phyloP scores from a whole-genome alignment of 2,329 filamentous ascomycete genomes.

The Exserohilum rostratum region DNA sequence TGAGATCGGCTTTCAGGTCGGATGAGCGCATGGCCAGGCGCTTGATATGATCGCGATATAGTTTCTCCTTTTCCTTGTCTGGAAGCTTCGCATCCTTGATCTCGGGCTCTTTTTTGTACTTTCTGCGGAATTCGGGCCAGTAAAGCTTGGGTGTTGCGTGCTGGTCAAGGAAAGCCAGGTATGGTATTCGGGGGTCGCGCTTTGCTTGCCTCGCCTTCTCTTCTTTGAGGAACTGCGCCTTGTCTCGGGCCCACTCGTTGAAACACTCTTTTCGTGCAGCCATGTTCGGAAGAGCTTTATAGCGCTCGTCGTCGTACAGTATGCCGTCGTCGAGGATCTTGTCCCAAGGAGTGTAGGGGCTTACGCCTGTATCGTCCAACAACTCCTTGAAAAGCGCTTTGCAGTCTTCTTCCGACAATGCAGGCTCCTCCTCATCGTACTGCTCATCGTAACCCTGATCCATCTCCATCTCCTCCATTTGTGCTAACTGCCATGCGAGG shows the following conservation, averaged over 20 bases:
- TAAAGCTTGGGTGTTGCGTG: constrained; percentile 90
- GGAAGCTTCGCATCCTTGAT: constrained; percentile 72
- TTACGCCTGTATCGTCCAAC: constrained; percentile 80
- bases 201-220: constrained; percentile 77
- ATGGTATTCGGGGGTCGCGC: constrained; percentile 81
- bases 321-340: constrained; percentile 81
- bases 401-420: constrained; percentile 76
- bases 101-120: constrained; percentile 78
- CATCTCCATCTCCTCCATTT: constrained; percentile 82
- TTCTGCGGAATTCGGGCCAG: constrained; percentile 95
- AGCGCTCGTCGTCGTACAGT: constrained; percentile 84
- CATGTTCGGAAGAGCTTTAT: constrained; percentile 82
- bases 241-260: constrained; percentile 80
- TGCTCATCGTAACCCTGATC: constrained; percentile 75
- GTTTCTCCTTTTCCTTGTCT: constrained; percentile 76
- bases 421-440: constrained; percentile 71
- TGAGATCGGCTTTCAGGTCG: constrained; percentile 72
- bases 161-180: constrained; percentile 78
- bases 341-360: constrained; percentile 90
- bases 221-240: constrained; percentile 74
- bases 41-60: constrained; percentile 75
- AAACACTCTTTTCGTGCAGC: constrained; percentile 81
- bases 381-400: constrained; percentile 82
- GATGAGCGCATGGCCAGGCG: constrained; percentile 69
- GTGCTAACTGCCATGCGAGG: constrained; percentile 87